A percentile compares a stretch with the other conserved stretches of the same genome.
Conservation (phyloP, 225 moss, liverwort and hornwort species). For the Physcomitrellopsis africana region DNA sequence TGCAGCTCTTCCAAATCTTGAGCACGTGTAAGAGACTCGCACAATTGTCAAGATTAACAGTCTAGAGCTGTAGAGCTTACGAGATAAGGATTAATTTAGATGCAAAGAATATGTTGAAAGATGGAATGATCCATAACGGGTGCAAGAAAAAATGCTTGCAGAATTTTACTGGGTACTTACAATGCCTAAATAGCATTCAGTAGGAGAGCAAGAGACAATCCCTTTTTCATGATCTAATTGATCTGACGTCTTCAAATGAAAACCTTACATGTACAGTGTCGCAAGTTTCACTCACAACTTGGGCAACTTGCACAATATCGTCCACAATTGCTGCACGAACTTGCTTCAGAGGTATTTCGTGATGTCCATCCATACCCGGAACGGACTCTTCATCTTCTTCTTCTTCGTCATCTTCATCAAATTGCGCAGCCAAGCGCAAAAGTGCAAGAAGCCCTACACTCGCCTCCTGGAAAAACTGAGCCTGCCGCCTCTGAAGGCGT, state of each 20-base stretch:
- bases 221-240: not conserved
- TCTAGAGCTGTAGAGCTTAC: slow-evolving; percentile 11
- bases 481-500: slow-evolving; percentile 67
- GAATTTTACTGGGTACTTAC: not conserved
- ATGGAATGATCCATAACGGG: not conserved
- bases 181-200: not conserved
- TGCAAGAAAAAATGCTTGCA: slow-evolving; percentile 9
- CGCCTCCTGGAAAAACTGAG: slow-evolving; percentile 78
- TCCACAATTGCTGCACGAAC: slow-evolving; percentile 51
- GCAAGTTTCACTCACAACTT: slow-evolving; percentile 43
- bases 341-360: slow-evolving; percentile 29
- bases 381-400: slow-evolving; percentile 32
- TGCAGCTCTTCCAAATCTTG: slow-evolving; percentile 43
- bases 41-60: not conserved
- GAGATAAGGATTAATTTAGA: not conserved
- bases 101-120: slow-evolving; percentile 5
- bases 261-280: slow-evolving; percentile 38
- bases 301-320: slow-evolving; percentile 48
- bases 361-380: slow-evolving; percentile 30
- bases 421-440: slow-evolving; percentile 58
- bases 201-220: slow-evolving; percentile 12
- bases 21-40: slow-evolving; percentile 22
- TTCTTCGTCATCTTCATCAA: slow-evolving; percentile 30
- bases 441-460: slow-evolving; percentile 69
- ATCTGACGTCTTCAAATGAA: not conserved